phyloP scores from a whole-genome alignment of 805 yeast genomes.

The Sungouiozyma intestinalis region DNA sequence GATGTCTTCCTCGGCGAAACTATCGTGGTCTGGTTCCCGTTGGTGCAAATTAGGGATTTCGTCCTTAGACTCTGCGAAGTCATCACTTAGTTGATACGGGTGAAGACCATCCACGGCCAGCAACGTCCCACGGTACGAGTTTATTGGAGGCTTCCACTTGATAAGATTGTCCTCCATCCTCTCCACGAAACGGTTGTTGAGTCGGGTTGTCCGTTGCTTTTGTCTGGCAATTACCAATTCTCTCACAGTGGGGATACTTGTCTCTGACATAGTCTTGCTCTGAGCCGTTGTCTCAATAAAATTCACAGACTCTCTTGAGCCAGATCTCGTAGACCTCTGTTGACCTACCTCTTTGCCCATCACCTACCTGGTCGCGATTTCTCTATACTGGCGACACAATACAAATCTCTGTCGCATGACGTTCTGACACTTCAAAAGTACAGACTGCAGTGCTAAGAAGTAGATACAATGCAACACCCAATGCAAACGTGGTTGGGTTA shows the following conservation, averaged over 20 bases:
- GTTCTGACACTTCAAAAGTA: background rate
- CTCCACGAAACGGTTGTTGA: conserved; percentile 11
- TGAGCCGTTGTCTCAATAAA: background rate
- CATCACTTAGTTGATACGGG: conserved; percentile 17
- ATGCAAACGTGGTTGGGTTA: no score
- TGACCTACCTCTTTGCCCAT: no score
- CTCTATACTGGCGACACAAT: background rate
- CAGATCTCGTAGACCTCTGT: no score
- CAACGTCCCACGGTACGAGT: conserved; percentile 17
- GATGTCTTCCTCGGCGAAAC: background rate
- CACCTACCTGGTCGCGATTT: no score
- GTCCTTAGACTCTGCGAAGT: background rate
- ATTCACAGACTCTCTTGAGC: no score
- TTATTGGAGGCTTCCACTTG: conserved; percentile 21
- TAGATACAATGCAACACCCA: no score
- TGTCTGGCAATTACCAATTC: conserved; percentile 22
- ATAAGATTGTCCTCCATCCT: conserved; percentile 22
- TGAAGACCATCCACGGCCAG: conserved; percentile 20
- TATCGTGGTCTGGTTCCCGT: background rate
- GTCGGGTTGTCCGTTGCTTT: conserved; percentile 10
- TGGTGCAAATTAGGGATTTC: background rate
- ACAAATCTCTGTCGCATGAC: background rate
- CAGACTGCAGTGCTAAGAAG: background rate
- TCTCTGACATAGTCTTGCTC: conserved; percentile 7
- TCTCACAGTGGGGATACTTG: conserved; percentile 13